Percentiles rank a stretch among this genome's conserved stretches.
Evolutionary conservation across 1,284 basidiomycete species (phyloP).

Genomic region (Heterobasidion irregulare): DNA sequence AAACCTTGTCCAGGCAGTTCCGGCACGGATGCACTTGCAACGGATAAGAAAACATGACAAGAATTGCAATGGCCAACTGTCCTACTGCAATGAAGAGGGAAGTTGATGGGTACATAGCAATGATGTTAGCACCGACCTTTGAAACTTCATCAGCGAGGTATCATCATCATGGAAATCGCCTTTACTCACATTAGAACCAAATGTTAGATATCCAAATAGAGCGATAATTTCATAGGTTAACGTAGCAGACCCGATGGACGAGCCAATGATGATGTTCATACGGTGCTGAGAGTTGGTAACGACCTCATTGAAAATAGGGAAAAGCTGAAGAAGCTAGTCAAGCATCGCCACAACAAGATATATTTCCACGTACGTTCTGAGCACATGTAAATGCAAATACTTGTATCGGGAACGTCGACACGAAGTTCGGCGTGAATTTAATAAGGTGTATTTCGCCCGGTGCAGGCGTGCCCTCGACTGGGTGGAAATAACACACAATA

Average conservation of each 20-base stretch:
- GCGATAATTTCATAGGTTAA: slow-evolving; percentile 80
- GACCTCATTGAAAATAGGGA: slow-evolving; percentile 93
- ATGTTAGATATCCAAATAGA: slow-evolving; percentile 90
- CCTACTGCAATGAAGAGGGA: slow-evolving; percentile 90
- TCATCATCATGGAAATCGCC: background rate
- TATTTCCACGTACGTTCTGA: slow-evolving; percentile 63
- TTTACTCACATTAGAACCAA: slow-evolving; percentile 66
- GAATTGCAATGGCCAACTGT: slow-evolving; percentile 86
- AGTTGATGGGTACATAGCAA: slow-evolving; percentile 93
- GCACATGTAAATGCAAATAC: slow-evolving; percentile 92
- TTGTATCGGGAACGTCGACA: slow-evolving; percentile 89
- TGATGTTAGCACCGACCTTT: slow-evolving; percentile 84
- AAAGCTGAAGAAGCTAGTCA: slow-evolving; percentile 38
- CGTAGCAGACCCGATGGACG: slow-evolving; percentile 77
- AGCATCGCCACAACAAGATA: background rate
- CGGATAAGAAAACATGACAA: slow-evolving; percentile 90
- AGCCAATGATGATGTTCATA: slow-evolving; percentile 83
- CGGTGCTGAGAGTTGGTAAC: slow-evolving; percentile 71
- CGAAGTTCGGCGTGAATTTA: slow-evolving; percentile 69
- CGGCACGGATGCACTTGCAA: slow-evolving; percentile 92
- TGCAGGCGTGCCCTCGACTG: slow-evolving; percentile 47
- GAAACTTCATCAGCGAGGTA: background rate
- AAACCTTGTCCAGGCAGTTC: slow-evolving; percentile 87
- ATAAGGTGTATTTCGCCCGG: slow-evolving; percentile 64
- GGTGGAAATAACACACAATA: slow-evolving; percentile 65